Conservation (phyloP, 352 stramenopile species). For the Globisporangium emineosum region DNA sequence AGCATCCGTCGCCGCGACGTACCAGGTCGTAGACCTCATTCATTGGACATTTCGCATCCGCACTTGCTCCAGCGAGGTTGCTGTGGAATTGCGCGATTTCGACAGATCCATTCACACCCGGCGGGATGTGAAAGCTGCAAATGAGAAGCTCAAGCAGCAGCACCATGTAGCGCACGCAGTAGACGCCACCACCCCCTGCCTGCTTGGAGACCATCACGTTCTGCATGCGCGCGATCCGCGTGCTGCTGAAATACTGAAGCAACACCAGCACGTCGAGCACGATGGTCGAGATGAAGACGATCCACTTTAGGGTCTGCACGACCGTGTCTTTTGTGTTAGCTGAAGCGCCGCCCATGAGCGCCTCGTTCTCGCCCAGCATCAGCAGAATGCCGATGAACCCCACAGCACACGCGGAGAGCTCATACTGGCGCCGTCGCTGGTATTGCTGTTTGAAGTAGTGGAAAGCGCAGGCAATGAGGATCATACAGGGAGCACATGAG, state of each 20-base stretch:
- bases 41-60: conserved; percentile 20
- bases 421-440: conserved; percentile 35
- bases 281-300: conserved; percentile 31
- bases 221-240: conserved; percentile 51
- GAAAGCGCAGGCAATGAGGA: neutral
- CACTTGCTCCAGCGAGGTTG: conserved; percentile 2
- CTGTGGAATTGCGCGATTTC: conserved; percentile 49
- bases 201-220: conserved; percentile 31
- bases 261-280: conserved; percentile 45
- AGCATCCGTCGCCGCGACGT: conserved; percentile 34
- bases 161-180: conserved; percentile 21
- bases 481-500: neutral
- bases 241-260: conserved; percentile 43
- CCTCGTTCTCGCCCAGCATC: conserved; percentile 73
- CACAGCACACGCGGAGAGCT: conserved; percentile 44
- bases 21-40: conserved; percentile 27
- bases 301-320: conserved; percentile 37
- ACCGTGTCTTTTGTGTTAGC: neutral
- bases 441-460: conserved; percentile 43
- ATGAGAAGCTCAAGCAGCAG: conserved; percentile 54
- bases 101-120: conserved; percentile 35
- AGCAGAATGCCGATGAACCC: conserved; percentile 47
- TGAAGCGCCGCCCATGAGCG: conserved; percentile 26
- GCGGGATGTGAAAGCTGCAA: conserved; percentile 66
- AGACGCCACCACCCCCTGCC: conserved; percentile 16